Percentiles rank a stretch among this genome's conserved stretches.
Conservation (phyloP, 2,329 filamentous ascomycete species). For the Anthostomella pinea region DNA sequence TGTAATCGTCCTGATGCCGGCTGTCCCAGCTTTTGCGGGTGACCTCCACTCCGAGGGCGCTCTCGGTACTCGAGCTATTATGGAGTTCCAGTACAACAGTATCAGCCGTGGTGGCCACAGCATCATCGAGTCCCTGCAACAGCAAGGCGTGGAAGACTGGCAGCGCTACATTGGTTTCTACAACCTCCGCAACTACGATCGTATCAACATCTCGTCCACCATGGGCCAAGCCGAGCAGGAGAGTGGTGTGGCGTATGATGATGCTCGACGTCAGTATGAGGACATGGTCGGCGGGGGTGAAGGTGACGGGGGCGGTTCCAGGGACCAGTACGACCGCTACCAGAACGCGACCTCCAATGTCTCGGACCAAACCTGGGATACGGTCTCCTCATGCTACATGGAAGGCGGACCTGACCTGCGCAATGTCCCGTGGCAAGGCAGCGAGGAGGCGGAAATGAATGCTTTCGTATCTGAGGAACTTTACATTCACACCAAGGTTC, state of each 20-base stretch:
- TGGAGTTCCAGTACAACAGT: conserved; percentile 82
- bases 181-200: conserved; percentile 80
- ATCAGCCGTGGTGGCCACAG: conserved; percentile 75
- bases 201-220: conserved; percentile 67
- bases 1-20: conserved; percentile 74
- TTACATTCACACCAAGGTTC: conserved; percentile 77
- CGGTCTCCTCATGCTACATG: conserved; percentile 81
- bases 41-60: conserved; percentile 71
- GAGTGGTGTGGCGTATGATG: conserved; percentile 66
- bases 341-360: conserved; percentile 64
- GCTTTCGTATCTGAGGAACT: conserved; percentile 68
- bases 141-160: conserved; percentile 64
- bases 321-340: conserved; percentile 61
- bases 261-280: conserved; percentile 63
- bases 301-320: conserved; percentile 10
- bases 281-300: conserved; percentile 45
- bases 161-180: conserved; percentile 77
- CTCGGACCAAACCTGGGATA: conserved; percentile 64
- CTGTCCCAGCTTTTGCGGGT: conserved; percentile 79
- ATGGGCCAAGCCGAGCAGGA: conserved; percentile 60
- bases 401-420: conserved; percentile 68
- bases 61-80: conserved; percentile 77
- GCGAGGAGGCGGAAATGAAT: conserved; percentile 53
- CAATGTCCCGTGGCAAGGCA: conserved; percentile 52
- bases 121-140: conserved; percentile 69